A percentile compares a stretch with the other conserved stretches of the same genome.
Conservation (phyloP, 2,329 filamentous ascomycete genomes). For the Sarocladiaceae sp. region DNA sequence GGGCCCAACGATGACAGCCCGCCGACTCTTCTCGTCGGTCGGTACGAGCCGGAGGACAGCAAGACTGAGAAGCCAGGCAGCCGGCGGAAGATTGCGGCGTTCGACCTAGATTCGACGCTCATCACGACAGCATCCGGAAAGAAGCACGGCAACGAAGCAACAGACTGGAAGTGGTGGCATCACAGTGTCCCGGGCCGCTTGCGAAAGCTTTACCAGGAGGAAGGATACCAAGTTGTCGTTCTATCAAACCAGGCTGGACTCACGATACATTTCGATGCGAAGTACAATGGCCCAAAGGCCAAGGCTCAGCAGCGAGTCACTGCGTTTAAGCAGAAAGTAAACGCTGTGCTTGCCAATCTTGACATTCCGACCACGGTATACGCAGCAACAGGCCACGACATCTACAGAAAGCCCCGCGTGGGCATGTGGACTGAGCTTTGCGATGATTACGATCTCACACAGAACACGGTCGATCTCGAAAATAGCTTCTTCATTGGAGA, state of each 20-base stretch:
- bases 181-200: constrained; percentile 60
- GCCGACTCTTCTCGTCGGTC: constrained; percentile 66
- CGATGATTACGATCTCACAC: constrained; percentile 52
- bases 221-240: constrained; percentile 71
- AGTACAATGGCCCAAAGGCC: constrained; percentile 43
- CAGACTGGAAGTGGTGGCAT: constrained; percentile 96
- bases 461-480: constrained; percentile 57
- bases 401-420: constrained; percentile 76
- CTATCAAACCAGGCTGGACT: constrained; percentile 88
- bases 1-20: constrained; percentile 41
- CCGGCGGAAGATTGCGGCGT: constrained; percentile 60
- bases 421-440: constrained; percentile 76
- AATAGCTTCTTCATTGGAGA: constrained; percentile 85
- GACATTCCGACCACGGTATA: constrained; percentile 75
- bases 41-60: constrained; percentile 47
- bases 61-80: constrained; percentile 16
- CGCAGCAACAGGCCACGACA: constrained; percentile 76
- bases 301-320: constrained; percentile 53
- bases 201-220: constrained; percentile 55
- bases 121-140: constrained; percentile 77
- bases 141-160: constrained; percentile 61
- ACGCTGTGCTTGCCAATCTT: constrained; percentile 61
- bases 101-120: constrained; percentile 81
- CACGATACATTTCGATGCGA: constrained; percentile 66
- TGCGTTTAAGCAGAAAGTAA: constrained; percentile 79